Percentiles rank a stretch among this genome's conserved stretches.
phyloP scores from a whole-genome alignment of 257 asterid species.

The Anisodus tanguticus region DNA sequence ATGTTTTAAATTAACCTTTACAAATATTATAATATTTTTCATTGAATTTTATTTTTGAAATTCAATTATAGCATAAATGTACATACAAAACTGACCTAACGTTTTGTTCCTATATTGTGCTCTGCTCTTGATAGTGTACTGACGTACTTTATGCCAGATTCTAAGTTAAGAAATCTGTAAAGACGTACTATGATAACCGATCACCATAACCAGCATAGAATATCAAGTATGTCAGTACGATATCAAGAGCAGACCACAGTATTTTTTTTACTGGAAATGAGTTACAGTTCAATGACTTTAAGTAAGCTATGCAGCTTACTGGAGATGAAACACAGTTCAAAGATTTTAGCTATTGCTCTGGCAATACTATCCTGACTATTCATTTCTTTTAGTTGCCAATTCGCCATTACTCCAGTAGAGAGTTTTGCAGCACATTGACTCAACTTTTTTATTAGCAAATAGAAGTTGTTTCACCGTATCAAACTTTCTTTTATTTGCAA shows the following conservation, averaged over 20 bases:
- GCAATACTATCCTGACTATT: conserved; percentile 13
- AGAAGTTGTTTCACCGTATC: background rate
- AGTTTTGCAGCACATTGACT: background rate
- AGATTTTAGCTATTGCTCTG: background rate
- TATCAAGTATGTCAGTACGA: background rate
- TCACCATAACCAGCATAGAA: background rate
- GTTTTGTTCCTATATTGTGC: background rate
- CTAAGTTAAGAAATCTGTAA: background rate
- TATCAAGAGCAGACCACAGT: background rate
- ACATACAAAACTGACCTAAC: background rate
- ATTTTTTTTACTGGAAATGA: background rate
- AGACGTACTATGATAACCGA: background rate
- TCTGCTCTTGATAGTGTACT: too few species aligned
- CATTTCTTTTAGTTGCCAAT: conserved; percentile 6
- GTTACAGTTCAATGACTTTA: conserved; percentile 16
- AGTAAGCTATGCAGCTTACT: conserved; percentile 16
- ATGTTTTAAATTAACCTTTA: too few species aligned
- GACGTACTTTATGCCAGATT: background rate
- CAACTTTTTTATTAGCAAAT: background rate
- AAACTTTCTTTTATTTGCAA: background rate
- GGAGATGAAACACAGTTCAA: background rate
- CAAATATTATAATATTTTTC: background rate
- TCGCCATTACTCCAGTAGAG: background rate
- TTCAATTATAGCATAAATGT: background rate
- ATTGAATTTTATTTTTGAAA: background rate